Base-by-base conservation (phyloP, 2,329 filamentous ascomycete species). In the Talaromyces sp. region DNA sequence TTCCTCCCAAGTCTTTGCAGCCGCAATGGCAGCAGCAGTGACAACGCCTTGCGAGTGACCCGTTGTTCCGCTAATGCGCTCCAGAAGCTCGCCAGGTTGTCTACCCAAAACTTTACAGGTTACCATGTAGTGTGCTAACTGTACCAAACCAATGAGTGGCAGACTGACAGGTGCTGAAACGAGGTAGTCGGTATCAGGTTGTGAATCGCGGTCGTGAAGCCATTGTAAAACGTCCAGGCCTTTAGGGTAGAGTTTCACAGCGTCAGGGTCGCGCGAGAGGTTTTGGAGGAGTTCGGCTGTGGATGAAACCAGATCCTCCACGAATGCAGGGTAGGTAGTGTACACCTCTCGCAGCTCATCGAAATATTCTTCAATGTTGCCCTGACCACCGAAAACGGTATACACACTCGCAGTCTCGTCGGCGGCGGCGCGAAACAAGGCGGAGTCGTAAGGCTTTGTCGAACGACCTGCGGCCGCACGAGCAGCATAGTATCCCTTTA, bases 301-400 rank as follows among this genome's bases (percentile, higher is more conserved):
- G 27, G 88, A 86, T 33, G 86, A 85, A 73, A 99, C 86, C 69
- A 98, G 88, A 69, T 96, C 92, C 70, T 92, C 90, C 5, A 97
- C 88, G 70, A 99, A 96, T 33, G 90, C 90, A 13, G 91, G 90
- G 80, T 99, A 99, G 66, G 93, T 97, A 72, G 85, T 88, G 82
- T 94, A 94, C 66, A 98, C 87, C 77, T 96, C 90, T 64, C 95
- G 89, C 68, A 99, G 86, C 82, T 99, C 95, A 71, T 99, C 94
- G 74, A 99, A 99, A 81, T 99, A 99, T 81, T 99, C 96, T 80
- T 99, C 94, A 69, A 99, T 98, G 79, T 99, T 99, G 72, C 95
- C 95, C 78, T 99, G 95, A 7, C 95, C 95, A 66, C 95, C 95
- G 71, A 98, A 97, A 68, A 99, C 93, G 69, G 89, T 93, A 82